Conservation (phyloP, 2,329 filamentous ascomycete species). For the Thermomyces lanuginosus region DNA sequence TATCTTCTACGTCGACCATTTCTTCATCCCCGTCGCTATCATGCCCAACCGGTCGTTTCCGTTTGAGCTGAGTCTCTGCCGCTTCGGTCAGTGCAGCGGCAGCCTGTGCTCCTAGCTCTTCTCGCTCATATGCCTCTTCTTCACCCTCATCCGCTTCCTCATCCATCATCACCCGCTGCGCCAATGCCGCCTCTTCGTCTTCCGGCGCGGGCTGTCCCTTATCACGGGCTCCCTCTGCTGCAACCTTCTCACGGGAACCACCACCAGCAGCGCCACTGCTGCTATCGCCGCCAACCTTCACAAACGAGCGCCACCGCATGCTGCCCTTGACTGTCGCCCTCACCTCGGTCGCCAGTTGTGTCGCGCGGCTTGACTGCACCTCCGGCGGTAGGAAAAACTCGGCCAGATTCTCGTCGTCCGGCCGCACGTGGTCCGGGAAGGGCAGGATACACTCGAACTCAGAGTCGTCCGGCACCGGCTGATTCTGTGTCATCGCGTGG, state of each 20-base stretch:
- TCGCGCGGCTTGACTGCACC: slow-evolving; percentile 10
- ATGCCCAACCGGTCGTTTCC: not conserved
- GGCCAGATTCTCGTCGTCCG: slow-evolving; percentile 9
- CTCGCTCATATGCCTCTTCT: too few species aligned
- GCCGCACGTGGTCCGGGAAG: slow-evolving; percentile 21
- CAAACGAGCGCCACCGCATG: slow-evolving; percentile 10
- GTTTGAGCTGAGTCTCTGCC: not conserved
- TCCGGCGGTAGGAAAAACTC: slow-evolving; percentile 14
- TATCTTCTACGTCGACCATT: slow-evolving; percentile 2
- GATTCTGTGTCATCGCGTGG: slow-evolving; percentile 39
- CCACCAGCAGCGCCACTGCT: slow-evolving; percentile 15
- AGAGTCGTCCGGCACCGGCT: slow-evolving; percentile 15
- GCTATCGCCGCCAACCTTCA: slow-evolving; percentile 9
- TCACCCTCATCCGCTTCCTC: slow-evolving; percentile 8
- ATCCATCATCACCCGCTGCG: slow-evolving; percentile 3
- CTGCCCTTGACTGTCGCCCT: slow-evolving; percentile 18
- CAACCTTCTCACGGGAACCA: slow-evolving; percentile 4
- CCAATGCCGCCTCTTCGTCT: slow-evolving; percentile 9
- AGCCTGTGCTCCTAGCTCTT: too few species aligned
- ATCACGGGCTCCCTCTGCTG: slow-evolving; percentile 7
- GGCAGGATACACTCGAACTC: slow-evolving; percentile 21
- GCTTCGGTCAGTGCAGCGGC: not conserved
- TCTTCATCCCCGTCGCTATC: slow-evolving; percentile 7
- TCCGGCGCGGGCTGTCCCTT: slow-evolving; percentile 8
- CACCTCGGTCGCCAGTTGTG: slow-evolving; percentile 21